A percentile compares a stretch with the other conserved stretches of the same genome.
These are phyloP conservation scores for Hemileccinum impolitum DNA, from an alignment of 768 basidiomycete genomes.

Conservation along the genomic window DNA sequence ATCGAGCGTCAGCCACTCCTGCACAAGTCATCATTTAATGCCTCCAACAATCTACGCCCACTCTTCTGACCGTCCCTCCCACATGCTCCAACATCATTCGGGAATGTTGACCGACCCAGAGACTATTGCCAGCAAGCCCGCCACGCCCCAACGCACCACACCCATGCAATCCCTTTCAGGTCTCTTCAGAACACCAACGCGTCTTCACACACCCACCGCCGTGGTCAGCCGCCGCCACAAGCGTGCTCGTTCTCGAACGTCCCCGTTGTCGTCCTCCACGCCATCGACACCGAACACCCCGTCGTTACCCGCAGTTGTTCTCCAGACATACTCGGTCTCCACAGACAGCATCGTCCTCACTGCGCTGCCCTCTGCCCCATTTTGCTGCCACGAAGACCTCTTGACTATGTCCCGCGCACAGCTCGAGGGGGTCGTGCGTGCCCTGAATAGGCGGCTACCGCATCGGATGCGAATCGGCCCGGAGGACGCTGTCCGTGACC, in stretches of 20 bases:
- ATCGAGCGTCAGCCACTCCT: not conserved
- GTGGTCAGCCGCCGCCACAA: constrained; percentile 17
- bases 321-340: constrained; percentile 52
- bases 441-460: constrained; percentile 59
- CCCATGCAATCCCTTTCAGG: constrained; percentile 15
- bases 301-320: constrained; percentile 42
- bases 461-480: constrained; percentile 46
- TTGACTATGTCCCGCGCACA: constrained; percentile 55
- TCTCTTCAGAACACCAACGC: constrained; percentile 25
- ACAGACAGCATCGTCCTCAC: constrained; percentile 62
- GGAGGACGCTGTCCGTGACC: constrained; percentile 7
- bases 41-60: not conserved
- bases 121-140: not conserved
- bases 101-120: constrained; percentile 13
- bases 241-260: constrained; percentile 13
- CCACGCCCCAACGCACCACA: constrained; percentile 10
- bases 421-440: constrained; percentile 49
- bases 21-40: not conserved
- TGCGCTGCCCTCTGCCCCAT: constrained; percentile 53
- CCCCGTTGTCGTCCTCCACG: constrained; percentile 6
- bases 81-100: too few relatives aligned
- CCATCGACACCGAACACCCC: constrained; percentile 8
- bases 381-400: constrained; percentile 74
- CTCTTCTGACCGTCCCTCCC: too few relatives aligned
- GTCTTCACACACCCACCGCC: constrained; percentile 18